Conservation (phyloP, 1,139 yeast species). For the Eremothecium cymbalariae region DNA sequence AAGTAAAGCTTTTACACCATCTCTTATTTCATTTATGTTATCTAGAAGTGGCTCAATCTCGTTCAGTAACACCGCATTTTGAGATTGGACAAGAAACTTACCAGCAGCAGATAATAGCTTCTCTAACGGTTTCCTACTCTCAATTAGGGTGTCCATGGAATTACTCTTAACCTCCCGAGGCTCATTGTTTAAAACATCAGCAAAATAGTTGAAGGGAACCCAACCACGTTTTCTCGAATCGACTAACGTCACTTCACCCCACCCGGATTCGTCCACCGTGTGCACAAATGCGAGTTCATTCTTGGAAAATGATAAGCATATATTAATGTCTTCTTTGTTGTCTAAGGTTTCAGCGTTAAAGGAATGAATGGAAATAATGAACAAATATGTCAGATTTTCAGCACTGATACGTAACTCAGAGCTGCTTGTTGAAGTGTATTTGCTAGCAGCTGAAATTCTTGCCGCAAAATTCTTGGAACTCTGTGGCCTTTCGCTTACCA, state of each 20-base stretch:
- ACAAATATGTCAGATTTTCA: slow-evolving; percentile 31
- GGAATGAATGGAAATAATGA: slow-evolving; percentile 56
- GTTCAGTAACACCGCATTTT: slow-evolving; percentile 17
- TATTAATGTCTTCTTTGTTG: slow-evolving; percentile 58
- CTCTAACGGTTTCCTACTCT: slow-evolving; percentile 44
- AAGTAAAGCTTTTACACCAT: slow-evolving; percentile 71
- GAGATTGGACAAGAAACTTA: slow-evolving; percentile 63
- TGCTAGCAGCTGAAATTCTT: too few species aligned
- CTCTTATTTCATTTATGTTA: slow-evolving; percentile 54
- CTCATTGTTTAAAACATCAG: slow-evolving; percentile 43
- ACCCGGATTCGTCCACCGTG: slow-evolving; percentile 84
- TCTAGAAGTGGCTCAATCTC: slow-evolving; percentile 23
- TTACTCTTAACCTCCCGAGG: slow-evolving; percentile 5
- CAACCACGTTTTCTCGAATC: slow-evolving; percentile 77
- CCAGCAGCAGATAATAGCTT: slow-evolving; percentile 69
- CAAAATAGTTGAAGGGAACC: slow-evolving; percentile 93
- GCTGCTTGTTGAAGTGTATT: neutral
- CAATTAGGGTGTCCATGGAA: slow-evolving; percentile 32
- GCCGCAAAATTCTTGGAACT: too few species aligned
- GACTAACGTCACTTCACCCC: slow-evolving; percentile 91
- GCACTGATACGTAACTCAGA: slow-evolving; percentile 13
- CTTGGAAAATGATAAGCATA: slow-evolving; percentile 74
- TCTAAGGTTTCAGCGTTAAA: slow-evolving; percentile 67
- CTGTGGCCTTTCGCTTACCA: slow-evolving; percentile 1
- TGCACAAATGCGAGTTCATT: slow-evolving; percentile 83